Conservation (phyloP, 306 rosid species). For the Acmispon strigosus region DNA sequence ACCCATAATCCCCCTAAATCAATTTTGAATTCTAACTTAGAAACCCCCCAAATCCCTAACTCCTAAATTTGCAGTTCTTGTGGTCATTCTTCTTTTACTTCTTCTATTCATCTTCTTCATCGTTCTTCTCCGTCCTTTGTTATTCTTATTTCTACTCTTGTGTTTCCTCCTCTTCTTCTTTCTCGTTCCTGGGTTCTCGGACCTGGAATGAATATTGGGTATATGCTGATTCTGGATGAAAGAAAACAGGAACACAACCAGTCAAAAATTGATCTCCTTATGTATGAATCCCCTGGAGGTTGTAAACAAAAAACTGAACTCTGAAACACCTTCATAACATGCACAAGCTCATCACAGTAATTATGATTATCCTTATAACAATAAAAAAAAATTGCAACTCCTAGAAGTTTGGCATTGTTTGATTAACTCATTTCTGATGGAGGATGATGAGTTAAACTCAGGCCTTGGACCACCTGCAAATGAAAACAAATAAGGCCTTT, state of each 20-base stretch:
- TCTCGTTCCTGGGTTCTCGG: no score
- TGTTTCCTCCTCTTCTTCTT: no score
- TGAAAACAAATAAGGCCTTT: conserved; percentile 40
- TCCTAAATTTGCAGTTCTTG: no score
- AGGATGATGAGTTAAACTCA: not conserved
- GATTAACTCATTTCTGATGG: conserved; percentile 29
- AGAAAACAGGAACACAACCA: conserved; percentile 59
- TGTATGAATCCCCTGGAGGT: conserved; percentile 56
- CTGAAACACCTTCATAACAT: conserved; percentile 31
- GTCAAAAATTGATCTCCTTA: conserved; percentile 47
- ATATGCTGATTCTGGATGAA: conserved; percentile 47
- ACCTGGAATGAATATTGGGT: conserved; percentile 42
- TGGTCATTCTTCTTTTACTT: no score
- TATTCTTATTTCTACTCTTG: no score
- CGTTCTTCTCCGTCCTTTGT: no score
- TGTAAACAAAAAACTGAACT: conserved; percentile 48
- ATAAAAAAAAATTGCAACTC: conserved; percentile 25
- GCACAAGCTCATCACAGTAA: conserved; percentile 25
- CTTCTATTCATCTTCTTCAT: no score
- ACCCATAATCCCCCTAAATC: no score
- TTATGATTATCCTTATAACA: conserved; percentile 6
- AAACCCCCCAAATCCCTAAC: no score
- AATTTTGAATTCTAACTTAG: no score
- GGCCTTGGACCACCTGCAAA: conserved; percentile 51
- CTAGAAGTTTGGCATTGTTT: conserved; percentile 29